phyloP scores from a whole-genome alignment of 345 rosid genomes.

The Eucalyptus tenuipes region DNA sequence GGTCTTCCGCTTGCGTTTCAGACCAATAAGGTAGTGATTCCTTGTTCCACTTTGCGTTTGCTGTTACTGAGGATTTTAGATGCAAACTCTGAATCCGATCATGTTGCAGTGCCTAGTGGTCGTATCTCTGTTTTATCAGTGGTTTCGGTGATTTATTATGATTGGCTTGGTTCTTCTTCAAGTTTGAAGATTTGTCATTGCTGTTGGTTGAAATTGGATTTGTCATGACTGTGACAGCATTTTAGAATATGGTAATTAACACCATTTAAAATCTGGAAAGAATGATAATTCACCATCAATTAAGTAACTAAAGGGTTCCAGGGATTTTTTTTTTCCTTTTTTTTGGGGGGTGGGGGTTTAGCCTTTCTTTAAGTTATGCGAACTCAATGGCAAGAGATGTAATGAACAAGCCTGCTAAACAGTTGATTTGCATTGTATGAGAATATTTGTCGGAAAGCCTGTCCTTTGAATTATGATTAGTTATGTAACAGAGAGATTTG shows the following conservation, averaged over 20 bases:
- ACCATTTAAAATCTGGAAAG: background rate
- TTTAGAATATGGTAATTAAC: background rate
- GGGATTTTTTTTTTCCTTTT: background rate
- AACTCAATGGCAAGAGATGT: background rate
- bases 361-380: background rate
- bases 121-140: background rate
- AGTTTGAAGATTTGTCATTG: background rate
- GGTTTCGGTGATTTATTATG: background rate
- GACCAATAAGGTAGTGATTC: conserved; percentile 52
- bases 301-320: background rate
- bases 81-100: background rate
- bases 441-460: background rate
- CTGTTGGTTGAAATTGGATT: background rate
- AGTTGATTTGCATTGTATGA: background rate
- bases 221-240: background rate
- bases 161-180: background rate
- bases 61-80: background rate
- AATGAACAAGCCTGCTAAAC: background rate
- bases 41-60: background rate
- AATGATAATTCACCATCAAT: background rate
- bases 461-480: background rate
- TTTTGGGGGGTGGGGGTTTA: background rate
- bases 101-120: background rate
- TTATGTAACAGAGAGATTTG: background rate
- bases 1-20: conserved; percentile 79